Evolutionary conservation across 139 green algal genomes (phyloP).

Genomic region (Nannochloris sp.): DNA sequence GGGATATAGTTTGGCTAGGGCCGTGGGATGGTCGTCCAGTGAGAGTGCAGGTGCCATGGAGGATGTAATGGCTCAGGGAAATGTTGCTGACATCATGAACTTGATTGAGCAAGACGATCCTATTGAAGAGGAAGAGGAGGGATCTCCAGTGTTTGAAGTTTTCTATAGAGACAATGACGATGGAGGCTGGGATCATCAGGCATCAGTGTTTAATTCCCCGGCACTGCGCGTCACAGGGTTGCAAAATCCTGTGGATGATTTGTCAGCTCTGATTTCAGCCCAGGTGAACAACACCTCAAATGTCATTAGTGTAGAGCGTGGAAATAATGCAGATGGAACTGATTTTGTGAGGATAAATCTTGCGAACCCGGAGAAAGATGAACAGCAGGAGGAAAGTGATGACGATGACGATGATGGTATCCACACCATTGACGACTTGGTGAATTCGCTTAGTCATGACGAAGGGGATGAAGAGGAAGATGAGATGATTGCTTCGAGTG

Average conservation of each 20-base stretch:
- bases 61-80: neutral
- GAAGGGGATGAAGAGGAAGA: neutral
- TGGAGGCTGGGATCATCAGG: slow-evolving; percentile 28
- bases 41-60: neutral
- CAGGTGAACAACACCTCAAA: neutral
- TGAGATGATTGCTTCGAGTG: neutral
- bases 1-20: slow-evolving; percentile 41
- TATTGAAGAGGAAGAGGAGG: slow-evolving; percentile 15
- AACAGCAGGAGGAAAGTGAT: neutral
- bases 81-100: neutral
- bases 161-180: slow-evolving; percentile 36
- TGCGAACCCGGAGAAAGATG: neutral
- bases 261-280: neutral
- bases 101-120: neutral
- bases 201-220: slow-evolving; percentile 27
- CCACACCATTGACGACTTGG: slow-evolving; percentile 22
- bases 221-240: neutral
- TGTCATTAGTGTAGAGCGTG: slow-evolving; percentile 15
- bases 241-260: neutral
- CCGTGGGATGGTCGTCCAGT: neutral
- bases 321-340: slow-evolving; percentile 6
- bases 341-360: slow-evolving; percentile 13
- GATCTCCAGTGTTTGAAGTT: slow-evolving; percentile 53
- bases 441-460: slow-evolving; percentile 2
- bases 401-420: slow-evolving; percentile 9